phyloP scores from a whole-genome alignment of 371 early-diverging fungal genomes.

The Mucor indicus region DNA sequence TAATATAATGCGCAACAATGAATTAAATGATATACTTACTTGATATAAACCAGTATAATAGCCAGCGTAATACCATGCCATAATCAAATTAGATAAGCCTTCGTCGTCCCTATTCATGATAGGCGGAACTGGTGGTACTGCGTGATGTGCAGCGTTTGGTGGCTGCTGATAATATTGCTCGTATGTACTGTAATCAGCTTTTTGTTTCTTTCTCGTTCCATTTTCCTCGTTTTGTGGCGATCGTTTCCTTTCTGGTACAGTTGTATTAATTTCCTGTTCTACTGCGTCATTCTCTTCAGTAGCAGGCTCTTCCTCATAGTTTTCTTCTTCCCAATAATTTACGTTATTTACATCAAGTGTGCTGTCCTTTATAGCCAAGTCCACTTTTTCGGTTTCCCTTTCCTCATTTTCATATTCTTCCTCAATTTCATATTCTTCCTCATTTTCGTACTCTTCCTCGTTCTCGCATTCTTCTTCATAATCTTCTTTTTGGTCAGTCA shows the following conservation, averaged over 20 bases:
- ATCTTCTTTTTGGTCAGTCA: not conserved
- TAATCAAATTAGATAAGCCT: constrained; percentile 51
- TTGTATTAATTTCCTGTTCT: not conserved
- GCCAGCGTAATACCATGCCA: constrained; percentile 80
- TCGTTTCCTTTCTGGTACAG: not conserved
- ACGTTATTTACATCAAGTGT: no score
- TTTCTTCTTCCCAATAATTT: no score
- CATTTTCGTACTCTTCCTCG: not conserved
- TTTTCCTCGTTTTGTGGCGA: not conserved
- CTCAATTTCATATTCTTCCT: not conserved
- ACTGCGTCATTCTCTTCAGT: no score
- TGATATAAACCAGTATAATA: constrained; percentile 76
- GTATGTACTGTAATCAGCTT: not conserved
- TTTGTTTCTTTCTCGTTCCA: not conserved
- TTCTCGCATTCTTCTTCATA: constrained; percentile 1
- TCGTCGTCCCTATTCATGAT: constrained; percentile 2
- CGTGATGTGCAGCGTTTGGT: not conserved
- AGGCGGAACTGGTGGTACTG: constrained; percentile 6
- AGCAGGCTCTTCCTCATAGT: no score
- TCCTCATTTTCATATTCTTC: not conserved
- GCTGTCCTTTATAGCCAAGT: no score
- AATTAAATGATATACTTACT: constrained; percentile 1
- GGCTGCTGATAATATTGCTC: not conserved
- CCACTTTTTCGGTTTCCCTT: no score
- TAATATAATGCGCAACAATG: no score